Percentiles rank a stretch among this genome's conserved stretches.
Conservation (phyloP, 2,329 filamentous ascomycete genomes). For the Arthrobotrys megalospora region DNA sequence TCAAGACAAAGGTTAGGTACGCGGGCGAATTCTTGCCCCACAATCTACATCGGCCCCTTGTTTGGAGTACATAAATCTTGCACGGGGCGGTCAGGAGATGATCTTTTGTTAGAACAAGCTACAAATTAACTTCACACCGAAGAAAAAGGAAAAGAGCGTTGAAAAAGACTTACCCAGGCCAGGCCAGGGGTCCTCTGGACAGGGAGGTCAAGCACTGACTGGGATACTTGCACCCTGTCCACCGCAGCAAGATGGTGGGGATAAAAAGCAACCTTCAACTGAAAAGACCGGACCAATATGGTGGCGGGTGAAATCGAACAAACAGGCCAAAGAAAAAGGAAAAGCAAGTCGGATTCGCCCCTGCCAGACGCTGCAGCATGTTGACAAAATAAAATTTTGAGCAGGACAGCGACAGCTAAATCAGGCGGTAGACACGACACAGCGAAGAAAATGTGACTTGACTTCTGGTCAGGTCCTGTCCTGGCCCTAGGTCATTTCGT, state of each 20-base stretch:
- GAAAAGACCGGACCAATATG: conserved; percentile 46
- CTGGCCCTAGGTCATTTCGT: conserved; percentile 53
- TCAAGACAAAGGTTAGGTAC: conserved; percentile 36
- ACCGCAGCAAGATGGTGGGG: conserved; percentile 60
- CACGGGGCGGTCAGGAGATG: conserved; percentile 52
- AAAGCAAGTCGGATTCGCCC: conserved; percentile 25
- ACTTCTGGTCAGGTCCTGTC: conserved; percentile 11
- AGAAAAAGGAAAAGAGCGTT: conserved; percentile 26
- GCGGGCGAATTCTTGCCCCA: conserved; percentile 50
- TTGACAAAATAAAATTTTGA: conserved; percentile 52
- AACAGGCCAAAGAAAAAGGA: conserved; percentile 20
- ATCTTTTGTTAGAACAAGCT: conserved; percentile 58
- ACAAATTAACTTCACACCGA: conserved; percentile 35
- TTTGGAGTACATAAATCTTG: conserved; percentile 58
- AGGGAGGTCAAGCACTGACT: conserved; percentile 33
- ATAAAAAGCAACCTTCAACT: conserved; percentile 48
- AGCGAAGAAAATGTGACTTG: conserved; percentile 42
- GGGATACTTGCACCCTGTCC: conserved; percentile 24
- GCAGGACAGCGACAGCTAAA: conserved; percentile 48
- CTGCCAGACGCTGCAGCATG: conserved; percentile 46
- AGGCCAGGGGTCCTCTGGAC: conserved; percentile 32
- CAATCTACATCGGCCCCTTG: conserved; percentile 58
- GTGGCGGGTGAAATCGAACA: conserved; percentile 54
- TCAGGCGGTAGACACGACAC: conserved; percentile 50
- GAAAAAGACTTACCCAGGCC: conserved; percentile 31